phyloP scores from a whole-genome alignment of 495 filamentous ascomycete genomes.

The Xylaria telfairii region DNA sequence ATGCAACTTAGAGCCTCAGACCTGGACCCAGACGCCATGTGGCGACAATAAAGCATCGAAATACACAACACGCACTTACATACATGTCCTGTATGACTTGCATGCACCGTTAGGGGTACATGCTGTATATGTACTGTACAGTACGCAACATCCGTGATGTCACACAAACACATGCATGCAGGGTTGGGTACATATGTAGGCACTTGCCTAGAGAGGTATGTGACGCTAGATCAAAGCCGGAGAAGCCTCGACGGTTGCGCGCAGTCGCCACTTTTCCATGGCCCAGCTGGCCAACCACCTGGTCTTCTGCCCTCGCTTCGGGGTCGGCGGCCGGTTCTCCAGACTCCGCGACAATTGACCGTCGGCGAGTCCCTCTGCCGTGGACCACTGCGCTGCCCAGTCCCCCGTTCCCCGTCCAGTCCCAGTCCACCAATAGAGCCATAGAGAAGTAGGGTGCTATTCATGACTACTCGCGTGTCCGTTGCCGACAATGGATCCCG shows the following conservation, averaged over 20 bases:
- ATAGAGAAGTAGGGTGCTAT: background rate
- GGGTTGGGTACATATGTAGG: background rate
- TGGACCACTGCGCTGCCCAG: background rate
- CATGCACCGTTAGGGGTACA: no score
- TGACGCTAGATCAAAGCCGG: background rate
- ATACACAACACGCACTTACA: no score
- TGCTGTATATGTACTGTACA: no score
- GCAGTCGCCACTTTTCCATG: no score
- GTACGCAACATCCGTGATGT: no score
- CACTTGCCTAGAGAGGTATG: background rate
- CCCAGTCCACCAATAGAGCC: constrained; percentile 9
- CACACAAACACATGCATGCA: no score
- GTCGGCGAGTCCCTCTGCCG: constrained; percentile 16
- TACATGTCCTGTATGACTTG: no score
- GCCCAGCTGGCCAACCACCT: background rate
- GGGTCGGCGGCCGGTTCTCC: constrained; percentile 24
- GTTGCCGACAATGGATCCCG: constrained; percentile 33
- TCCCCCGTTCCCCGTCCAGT: background rate
- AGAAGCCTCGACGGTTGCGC: no score
- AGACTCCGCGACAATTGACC: constrained; percentile 16
- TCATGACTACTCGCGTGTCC: constrained; percentile 2
- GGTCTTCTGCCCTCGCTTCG: background rate
- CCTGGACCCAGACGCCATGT: no score
- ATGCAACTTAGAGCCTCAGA: no score
- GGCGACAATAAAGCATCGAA: no score